Conservation (phyloP, 192 early-diverging fungal species). For the Bifiguratus adelaidae region DNA sequence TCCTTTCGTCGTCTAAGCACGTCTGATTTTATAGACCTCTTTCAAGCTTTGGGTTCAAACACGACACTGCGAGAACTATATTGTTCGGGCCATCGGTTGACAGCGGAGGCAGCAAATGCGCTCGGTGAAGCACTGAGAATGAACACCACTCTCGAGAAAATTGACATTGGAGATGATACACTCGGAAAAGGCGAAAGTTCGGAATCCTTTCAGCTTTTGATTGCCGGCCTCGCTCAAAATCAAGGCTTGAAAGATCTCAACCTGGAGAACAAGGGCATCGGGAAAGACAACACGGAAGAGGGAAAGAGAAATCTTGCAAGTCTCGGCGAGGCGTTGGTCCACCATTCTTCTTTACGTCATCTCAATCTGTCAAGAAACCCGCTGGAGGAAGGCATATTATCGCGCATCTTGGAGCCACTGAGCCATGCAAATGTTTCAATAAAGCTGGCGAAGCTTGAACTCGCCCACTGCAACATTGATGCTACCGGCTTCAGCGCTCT, state of each 20-base stretch:
- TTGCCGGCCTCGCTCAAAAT: conserved; percentile 31
- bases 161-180: conserved; percentile 27
- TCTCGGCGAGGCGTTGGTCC: conserved; percentile 11
- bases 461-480: too few species aligned
- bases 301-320: too few species aligned
- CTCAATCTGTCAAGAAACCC: conserved; percentile 32
- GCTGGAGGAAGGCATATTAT: conserved; percentile 23
- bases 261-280: conserved; percentile 44
- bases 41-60: conserved; percentile 26
- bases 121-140: conserved; percentile 19
- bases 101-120: conserved; percentile 13
- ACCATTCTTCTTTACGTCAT: conserved; percentile 14
- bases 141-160: conserved; percentile 26
- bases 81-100: conserved; percentile 35
- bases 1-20: conserved; percentile 32
- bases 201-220: conserved; percentile 14
- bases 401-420: too few species aligned
- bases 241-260: conserved; percentile 27
- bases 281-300: too few species aligned
- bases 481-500: too few species aligned
- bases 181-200: conserved; percentile 16
- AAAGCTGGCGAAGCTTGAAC: too few species aligned
- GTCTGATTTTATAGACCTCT: conserved; percentile 27
- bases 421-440: too few species aligned
- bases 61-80: conserved; percentile 33